Percentiles rank a stretch among this genome's conserved stretches.
Evolutionary conservation across 331 rosid genomes (phyloP).

Genomic region (Pyracantha coccinea): DNA sequence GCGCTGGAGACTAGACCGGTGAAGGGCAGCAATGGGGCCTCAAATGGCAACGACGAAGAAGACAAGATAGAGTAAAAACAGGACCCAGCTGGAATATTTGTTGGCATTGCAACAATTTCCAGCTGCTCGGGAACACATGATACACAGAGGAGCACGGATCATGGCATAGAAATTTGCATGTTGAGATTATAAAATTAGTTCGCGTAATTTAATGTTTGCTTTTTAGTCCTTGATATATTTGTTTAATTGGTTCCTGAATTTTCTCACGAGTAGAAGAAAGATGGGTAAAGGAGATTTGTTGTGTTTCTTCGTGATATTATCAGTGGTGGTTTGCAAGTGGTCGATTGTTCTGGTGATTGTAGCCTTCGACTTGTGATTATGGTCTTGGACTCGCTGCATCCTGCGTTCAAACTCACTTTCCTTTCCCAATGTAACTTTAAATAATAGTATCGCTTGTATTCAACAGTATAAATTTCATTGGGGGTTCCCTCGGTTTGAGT

Average conservation of each 20-base stretch:
- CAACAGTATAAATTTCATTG: no score
- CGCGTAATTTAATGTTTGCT: neutral
- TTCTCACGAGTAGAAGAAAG: neutral
- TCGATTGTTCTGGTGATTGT: neutral
- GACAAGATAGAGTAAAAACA: constrained; percentile 65
- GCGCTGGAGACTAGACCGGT: constrained; percentile 40
- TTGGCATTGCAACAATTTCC: constrained; percentile 19
- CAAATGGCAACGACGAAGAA: constrained; percentile 69
- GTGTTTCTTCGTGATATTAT: neutral
- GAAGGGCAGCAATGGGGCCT: constrained; percentile 30
- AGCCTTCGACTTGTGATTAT: no score
- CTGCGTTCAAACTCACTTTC: no score
- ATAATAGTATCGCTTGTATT: no score
- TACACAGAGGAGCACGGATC: neutral
- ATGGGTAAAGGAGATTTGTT: no score
- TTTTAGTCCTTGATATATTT: neutral
- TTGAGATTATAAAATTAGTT: neutral
- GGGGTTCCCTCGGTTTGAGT: neutral
- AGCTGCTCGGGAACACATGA: neutral
- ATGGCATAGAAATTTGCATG: constrained; percentile 5
- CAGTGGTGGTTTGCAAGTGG: neutral
- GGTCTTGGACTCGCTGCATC: no score
- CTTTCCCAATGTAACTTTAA: no score
- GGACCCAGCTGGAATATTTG: constrained; percentile 10
- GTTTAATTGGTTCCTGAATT: constrained; percentile 12